Conservation (phyloP, 2,329 filamentous ascomycete genomes). For the Aphanocladium album region DNA sequence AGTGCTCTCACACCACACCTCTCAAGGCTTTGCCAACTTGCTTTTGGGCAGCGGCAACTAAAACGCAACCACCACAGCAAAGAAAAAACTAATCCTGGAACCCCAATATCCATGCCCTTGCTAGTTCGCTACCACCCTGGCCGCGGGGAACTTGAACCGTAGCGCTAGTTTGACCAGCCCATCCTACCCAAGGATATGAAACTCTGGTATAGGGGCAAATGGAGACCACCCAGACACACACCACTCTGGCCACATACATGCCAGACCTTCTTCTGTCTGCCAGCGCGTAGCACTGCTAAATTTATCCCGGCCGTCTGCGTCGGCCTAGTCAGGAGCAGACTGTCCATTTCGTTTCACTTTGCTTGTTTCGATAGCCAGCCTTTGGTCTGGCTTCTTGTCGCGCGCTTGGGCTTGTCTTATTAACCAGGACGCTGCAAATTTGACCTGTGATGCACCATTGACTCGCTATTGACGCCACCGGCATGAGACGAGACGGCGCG, state of each 20-base stretch:
- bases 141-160: slow-evolving; percentile 10
- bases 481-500: not conserved
- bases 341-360: too few relatives aligned
- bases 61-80: not conserved
- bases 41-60: not conserved
- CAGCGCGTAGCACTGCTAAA: not conserved
- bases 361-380: not conserved
- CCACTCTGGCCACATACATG: not conserved
- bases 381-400: not conserved
- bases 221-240: not conserved
- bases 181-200: not conserved
- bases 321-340: not conserved
- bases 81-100: not conserved
- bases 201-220: not conserved
- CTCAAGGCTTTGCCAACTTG: not conserved
- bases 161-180: slow-evolving; percentile 4
- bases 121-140: not conserved
- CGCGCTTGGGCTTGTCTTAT: slow-evolving; percentile 6
- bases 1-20: too few relatives aligned
- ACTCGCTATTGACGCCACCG: not conserved
- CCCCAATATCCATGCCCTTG: slow-evolving; percentile 6
- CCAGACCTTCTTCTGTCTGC: not conserved
- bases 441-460: not conserved
- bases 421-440: not conserved
- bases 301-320: not conserved